phyloP scores from a whole-genome alignment of 495 filamentous ascomycete species.

The Hypoxylon subgilvum region DNA sequence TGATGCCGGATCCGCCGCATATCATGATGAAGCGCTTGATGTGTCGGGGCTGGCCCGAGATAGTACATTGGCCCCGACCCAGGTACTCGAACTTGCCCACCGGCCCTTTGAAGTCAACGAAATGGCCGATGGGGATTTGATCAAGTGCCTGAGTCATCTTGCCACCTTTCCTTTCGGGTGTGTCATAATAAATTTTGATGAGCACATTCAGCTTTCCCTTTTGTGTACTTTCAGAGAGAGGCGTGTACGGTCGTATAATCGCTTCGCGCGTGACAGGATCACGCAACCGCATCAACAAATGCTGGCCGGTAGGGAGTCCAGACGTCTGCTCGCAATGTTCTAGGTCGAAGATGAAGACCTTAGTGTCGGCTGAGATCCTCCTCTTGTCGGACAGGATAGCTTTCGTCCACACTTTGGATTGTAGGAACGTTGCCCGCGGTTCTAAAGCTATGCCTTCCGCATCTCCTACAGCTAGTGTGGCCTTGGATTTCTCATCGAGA shows the following conservation, averaged over 20 bases:
- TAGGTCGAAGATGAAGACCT: constrained; percentile 81
- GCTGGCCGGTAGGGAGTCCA: constrained; percentile 86
- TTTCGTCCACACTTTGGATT: constrained; percentile 73
- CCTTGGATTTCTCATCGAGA: constrained; percentile 64
- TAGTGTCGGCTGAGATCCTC: constrained; percentile 77
- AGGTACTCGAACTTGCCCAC: constrained; percentile 87
- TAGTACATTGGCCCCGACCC: constrained; percentile 66
- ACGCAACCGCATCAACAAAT: constrained; percentile 83
- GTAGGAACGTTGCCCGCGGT: constrained; percentile 68
- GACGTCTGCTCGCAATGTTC: constrained; percentile 73
- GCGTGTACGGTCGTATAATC: constrained; percentile 89
- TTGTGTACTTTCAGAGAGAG: constrained; percentile 69
- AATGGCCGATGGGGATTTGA: constrained; percentile 68
- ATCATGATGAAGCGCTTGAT: constrained; percentile 85
- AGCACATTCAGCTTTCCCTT: constrained; percentile 74
- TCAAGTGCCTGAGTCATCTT: constrained; percentile 88
- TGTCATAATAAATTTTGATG: constrained; percentile 84
- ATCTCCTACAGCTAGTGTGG: constrained; percentile 51
- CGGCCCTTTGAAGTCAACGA: constrained; percentile 88
- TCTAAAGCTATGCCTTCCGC: constrained; percentile 14
- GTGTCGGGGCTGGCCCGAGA: constrained; percentile 63
- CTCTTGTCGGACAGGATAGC: constrained; percentile 69
- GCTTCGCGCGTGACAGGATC: constrained; percentile 71
- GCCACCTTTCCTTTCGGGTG: constrained; percentile 65
- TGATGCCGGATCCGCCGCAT: constrained; percentile 87